A percentile compares a stretch with the other conserved stretches of the same genome.
phyloP scores from a whole-genome alignment of 345 rosid genomes.

The Jatropha curcas region DNA sequence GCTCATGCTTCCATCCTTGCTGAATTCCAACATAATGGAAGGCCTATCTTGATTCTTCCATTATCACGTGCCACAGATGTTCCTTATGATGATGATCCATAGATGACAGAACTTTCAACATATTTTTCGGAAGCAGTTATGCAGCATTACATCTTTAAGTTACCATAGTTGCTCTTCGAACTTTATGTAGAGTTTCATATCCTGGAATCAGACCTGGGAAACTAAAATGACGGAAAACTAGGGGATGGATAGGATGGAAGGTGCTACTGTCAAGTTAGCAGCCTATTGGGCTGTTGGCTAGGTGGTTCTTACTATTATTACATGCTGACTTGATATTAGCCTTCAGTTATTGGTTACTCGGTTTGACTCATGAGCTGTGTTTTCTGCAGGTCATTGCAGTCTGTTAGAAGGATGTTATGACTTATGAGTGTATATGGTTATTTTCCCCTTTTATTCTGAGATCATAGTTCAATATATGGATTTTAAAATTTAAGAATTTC shows the following conservation, averaged over 20 bases:
- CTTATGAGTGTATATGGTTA: background rate
- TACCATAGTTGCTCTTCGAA: background rate
- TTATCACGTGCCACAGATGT: slow-evolving; percentile 26
- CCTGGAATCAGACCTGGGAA: background rate
- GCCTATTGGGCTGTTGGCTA: background rate
- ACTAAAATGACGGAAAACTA: background rate
- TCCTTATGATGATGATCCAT: slow-evolving; percentile 87
- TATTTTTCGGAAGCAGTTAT: background rate
- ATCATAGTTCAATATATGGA: background rate
- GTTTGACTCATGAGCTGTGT: background rate
- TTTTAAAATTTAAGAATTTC: background rate
- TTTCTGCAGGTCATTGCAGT: background rate
- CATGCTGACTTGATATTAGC: background rate
- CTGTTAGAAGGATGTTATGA: background rate
- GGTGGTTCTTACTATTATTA: background rate
- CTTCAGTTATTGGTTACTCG: background rate
- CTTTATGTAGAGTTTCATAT: background rate
- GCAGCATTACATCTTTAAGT: background rate
- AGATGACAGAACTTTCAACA: slow-evolving; percentile 15
- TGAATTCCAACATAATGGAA: slow-evolving; percentile 65
- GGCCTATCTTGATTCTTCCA: slow-evolving; percentile 58
- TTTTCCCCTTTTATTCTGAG: background rate
- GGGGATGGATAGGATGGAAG: background rate
- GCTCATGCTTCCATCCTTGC: slow-evolving; percentile 39
- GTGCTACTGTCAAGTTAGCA: no score